Conservation (phyloP, 805 yeast species). For the Brettanomyces bruxellensis region DNA sequence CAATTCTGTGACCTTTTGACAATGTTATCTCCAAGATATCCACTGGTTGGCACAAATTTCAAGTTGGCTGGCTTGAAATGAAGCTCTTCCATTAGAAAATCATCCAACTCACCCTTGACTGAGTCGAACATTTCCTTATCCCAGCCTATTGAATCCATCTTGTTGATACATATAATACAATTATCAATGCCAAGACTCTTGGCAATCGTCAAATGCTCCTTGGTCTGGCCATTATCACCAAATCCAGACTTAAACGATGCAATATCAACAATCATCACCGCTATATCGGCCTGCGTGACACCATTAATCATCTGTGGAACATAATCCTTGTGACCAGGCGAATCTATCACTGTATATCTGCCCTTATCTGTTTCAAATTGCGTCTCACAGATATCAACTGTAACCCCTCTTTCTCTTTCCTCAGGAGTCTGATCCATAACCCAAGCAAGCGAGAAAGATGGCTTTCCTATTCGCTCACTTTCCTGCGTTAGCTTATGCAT, state of each 20-base stretch:
- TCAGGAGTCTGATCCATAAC: slow-evolving; percentile 73
- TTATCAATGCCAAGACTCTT: slow-evolving; percentile 56
- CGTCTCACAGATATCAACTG: slow-evolving; percentile 68
- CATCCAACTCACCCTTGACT: slow-evolving; percentile 39
- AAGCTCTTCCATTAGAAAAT: slow-evolving; percentile 43
- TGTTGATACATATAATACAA: slow-evolving; percentile 58
- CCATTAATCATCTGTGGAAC: slow-evolving; percentile 86
- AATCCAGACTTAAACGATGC: slow-evolving; percentile 71
- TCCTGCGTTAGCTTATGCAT: slow-evolving; percentile 56
- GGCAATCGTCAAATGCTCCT: slow-evolving; percentile 66
- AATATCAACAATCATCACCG: slow-evolving; percentile 63
- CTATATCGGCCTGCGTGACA: slow-evolving; percentile 69
- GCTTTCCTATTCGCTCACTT: slow-evolving; percentile 59
- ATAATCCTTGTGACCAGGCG: slow-evolving; percentile 79
- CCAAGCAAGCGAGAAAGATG: slow-evolving; percentile 81
- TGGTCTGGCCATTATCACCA: slow-evolving; percentile 58
- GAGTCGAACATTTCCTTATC: slow-evolving; percentile 40
- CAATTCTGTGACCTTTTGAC: slow-evolving; percentile 29
- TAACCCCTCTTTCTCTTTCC: slow-evolving; percentile 69
- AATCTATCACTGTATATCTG: slow-evolving; percentile 65
- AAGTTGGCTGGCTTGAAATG: slow-evolving; percentile 36
- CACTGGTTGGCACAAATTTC: slow-evolving; percentile 59
- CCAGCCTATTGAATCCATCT: slow-evolving; percentile 60
- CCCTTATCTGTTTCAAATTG: slow-evolving; percentile 47
- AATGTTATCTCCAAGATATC: slow-evolving; percentile 59